phyloP scores from a whole-genome alignment of 2,329 filamentous ascomycete genomes.

The Pyrenophora graminea region DNA sequence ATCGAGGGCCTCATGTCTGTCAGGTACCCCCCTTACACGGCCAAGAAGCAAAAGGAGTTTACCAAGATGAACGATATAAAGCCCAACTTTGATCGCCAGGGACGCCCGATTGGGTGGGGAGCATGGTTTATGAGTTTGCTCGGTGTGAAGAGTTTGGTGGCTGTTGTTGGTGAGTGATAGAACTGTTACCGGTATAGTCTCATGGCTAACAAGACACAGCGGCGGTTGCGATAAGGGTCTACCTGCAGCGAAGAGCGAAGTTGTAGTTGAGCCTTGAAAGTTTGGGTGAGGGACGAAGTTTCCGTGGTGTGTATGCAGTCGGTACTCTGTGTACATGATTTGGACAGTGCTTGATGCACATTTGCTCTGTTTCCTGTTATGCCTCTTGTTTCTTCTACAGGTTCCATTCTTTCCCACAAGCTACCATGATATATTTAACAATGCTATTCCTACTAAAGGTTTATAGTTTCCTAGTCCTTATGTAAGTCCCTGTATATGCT shows the following conservation, averaged over 20 bases:
- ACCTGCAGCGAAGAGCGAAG: slow-evolving; percentile 11
- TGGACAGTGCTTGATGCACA: too few species aligned
- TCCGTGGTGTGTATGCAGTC: too few species aligned
- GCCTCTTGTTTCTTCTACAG: too few species aligned
- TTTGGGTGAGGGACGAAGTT: too few species aligned
- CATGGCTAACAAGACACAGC: slow-evolving; percentile 5
- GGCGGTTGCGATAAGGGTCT: slow-evolving; percentile 7
- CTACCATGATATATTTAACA: too few species aligned
- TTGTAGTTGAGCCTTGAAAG: neutral
- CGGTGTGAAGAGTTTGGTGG: slow-evolving; percentile 38
- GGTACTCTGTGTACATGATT: too few species aligned
- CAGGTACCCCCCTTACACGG: slow-evolving; percentile 65
- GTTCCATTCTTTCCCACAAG: too few species aligned
- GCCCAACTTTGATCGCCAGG: slow-evolving; percentile 65
- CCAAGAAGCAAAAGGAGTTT: slow-evolving; percentile 59
- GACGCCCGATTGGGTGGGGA: slow-evolving; percentile 44
- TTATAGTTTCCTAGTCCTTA: too few species aligned
- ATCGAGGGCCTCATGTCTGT: slow-evolving; percentile 68
- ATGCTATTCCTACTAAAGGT: too few species aligned
- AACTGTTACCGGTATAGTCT: neutral
- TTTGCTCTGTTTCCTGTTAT: too few species aligned
- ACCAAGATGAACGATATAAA: slow-evolving; percentile 55
- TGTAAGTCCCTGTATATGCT: too few species aligned
- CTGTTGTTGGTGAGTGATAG: slow-evolving; percentile 38
- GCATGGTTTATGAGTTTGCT: slow-evolving; percentile 40